Base-by-base conservation (phyloP, 305 asterid species). In the Ajuga reptans region DNA sequence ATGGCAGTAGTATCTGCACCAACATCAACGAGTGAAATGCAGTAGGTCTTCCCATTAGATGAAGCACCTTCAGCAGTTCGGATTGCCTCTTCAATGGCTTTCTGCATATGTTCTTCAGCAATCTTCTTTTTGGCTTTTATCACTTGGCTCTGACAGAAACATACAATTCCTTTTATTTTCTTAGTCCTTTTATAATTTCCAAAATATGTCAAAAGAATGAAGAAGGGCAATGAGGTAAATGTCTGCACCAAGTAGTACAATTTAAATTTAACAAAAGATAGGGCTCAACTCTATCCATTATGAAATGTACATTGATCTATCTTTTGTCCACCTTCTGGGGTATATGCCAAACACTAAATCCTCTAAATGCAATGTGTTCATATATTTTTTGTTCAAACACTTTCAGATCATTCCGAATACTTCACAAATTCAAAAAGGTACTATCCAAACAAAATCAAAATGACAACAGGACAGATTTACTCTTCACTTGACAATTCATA, bases 1-100 rank as follows among this genome's bases (percentile, higher is more conserved):
- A 94, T 81, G 75, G 99, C 97, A 68, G 85, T n/a, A 57, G 96
- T 86, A 82, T 89, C 96, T 34, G 86, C 81, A 71, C 96, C 99
- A 73, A 94, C 97, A 66, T 83, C 79, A 27, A 89, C 92, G 64
- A 67, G 84, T 60, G 82, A 83, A 71, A 94, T 77, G 77, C 99
- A 91, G 77, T 78, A 89, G 71, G 87, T 68, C 79, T 87, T 91
- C 65, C 99, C 99, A 68, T 77, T 85, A 34, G 86, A 77, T 29
- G 77, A 77, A 60, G 99, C 96, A 60, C 58, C 78, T 78, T 89
- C 97, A 52, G 99, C 97, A 71, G 54, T 79, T 79, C 80, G 81
- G 33, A 77, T 62, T 41, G 95, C 86, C 66, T 68, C 83, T 80
- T 80, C 80, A 55, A 91, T 77, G 56, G 99, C 99, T 72, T 83